Conservation (phyloP, 73 alveolate genomes). For the Blepharisma stoltei region DNA sequence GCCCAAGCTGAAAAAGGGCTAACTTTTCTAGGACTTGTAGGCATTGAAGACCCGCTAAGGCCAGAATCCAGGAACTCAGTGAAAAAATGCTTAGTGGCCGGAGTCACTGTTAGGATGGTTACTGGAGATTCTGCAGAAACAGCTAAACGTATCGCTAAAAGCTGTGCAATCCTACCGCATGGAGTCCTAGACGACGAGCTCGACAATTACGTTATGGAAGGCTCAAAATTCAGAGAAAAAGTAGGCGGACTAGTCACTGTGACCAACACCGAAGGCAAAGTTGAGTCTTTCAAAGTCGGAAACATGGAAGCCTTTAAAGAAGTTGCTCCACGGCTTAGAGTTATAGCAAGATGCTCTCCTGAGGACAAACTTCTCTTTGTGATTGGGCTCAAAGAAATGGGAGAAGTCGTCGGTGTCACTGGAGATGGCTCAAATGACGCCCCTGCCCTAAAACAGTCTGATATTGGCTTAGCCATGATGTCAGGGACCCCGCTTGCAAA, state of each 20-base stretch:
- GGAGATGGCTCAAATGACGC: slow-evolving; percentile 96
- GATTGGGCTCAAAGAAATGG: slow-evolving; percentile 74
- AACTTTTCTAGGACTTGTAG: slow-evolving; percentile 64
- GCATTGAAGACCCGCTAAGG: slow-evolving; percentile 85
- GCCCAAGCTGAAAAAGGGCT: slow-evolving; percentile 55
- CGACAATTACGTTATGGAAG: slow-evolving; percentile 43
- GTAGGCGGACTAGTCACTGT: slow-evolving; percentile 40
- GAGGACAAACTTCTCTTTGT: slow-evolving; percentile 81
- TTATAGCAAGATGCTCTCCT: slow-evolving; percentile 89
- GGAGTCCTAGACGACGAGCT: background rate
- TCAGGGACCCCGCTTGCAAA: slow-evolving; percentile 98
- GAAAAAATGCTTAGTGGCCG: slow-evolving; percentile 69
- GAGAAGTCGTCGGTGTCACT: slow-evolving; percentile 86
- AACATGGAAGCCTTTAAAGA: slow-evolving; percentile 65
- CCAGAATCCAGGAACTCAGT: slow-evolving; percentile 80
- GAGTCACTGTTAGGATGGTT: slow-evolving; percentile 91
- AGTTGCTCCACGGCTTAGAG: slow-evolving; percentile 62
- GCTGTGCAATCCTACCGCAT: slow-evolving; percentile 56
- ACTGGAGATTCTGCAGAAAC: slow-evolving; percentile 93
- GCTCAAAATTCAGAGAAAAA: slow-evolving; percentile 45
- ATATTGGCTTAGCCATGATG: slow-evolving; percentile 93
- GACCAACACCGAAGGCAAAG: background rate
- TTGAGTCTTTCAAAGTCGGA: slow-evolving; percentile 28
- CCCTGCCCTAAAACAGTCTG: slow-evolving; percentile 86
- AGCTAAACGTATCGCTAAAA: slow-evolving; percentile 90